Base-by-base conservation (phyloP, 1,284 basidiomycete species). In the Earliella scabrosa region DNA sequence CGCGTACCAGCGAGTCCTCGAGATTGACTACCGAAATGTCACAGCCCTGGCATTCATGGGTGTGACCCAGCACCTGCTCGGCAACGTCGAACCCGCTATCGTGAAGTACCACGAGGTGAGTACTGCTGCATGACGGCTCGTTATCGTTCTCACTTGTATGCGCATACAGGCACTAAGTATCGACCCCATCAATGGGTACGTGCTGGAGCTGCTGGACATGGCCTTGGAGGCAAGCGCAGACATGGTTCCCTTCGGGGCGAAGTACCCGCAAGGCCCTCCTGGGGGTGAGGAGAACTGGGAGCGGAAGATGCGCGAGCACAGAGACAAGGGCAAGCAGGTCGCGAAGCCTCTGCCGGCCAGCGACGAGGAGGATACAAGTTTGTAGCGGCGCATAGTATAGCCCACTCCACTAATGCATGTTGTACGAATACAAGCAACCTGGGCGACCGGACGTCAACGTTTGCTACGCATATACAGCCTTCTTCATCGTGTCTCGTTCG, bases 81-180 rank as follows among this genome's bases (percentile, higher is more conserved):
- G 83, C 35, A 78, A 93, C 48, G 73, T 88, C 13, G 88, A 95
- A 60, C 81, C 82, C 14, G 91, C 95, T 1, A 95, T 98, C 62
- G 73, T 90, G 24, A 88, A 87, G 58, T 97, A 96, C 66, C 95
- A 98, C 70, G 90, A 95, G 76, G 93, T 92, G 58, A 38, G 80
- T 24, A 4, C 11, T 20, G 2, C 27, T 27, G 4, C 18, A 29
- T 7, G 21, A 23, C 4, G 10, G 9, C 20, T 13, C 21, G 11
- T 24, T 13, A 24, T 13, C 14, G 16, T 24, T 24, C 21, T 41
- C 21, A 31, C n/a, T 13, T 41, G 39, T 27, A 13, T n/a, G 18
- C 27, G 35, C 39, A 18, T 31, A 11, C 65, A 95, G 86, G 89
- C 94, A 0, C 76, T 97, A 40, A 88, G 90, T 51, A 80, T 97